Conservation (phyloP, 495 filamentous ascomycete species). For the Penicillium flavigenum region DNA sequence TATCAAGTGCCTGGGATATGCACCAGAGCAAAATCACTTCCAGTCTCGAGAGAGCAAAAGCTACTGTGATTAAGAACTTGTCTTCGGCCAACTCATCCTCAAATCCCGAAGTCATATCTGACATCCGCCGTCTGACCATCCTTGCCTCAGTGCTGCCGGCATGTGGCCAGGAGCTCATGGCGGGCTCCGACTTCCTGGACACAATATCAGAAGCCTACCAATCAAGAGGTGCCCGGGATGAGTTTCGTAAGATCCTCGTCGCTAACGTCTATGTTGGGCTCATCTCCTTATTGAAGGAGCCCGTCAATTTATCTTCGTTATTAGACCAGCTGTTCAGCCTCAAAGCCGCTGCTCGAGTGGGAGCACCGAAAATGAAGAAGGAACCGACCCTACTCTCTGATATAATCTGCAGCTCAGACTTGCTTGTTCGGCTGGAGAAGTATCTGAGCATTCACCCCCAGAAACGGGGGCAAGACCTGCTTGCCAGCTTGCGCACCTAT, state of each 20-base stretch:
- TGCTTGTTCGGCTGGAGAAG: slow-evolving; percentile 48
- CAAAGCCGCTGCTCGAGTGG: slow-evolving; percentile 61
- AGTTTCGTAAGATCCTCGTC: slow-evolving; percentile 61
- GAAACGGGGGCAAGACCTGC: slow-evolving; percentile 45
- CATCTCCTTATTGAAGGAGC: slow-evolving; percentile 61
- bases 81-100: slow-evolving; percentile 39
- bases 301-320: slow-evolving; percentile 66
- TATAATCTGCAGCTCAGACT: slow-evolving; percentile 44
- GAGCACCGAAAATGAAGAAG: slow-evolving; percentile 40
- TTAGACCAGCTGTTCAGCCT: slow-evolving; percentile 81
- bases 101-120: slow-evolving; percentile 27
- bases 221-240: slow-evolving; percentile 48
- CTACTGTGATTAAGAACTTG: slow-evolving; percentile 48
- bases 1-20: slow-evolving; percentile 39
- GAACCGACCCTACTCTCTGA: slow-evolving; percentile 47
- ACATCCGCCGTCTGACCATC: slow-evolving; percentile 44
- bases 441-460: slow-evolving; percentile 54
- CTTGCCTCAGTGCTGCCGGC: slow-evolving; percentile 36
- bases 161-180: slow-evolving; percentile 62
- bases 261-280: slow-evolving; percentile 71
- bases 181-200: slow-evolving; percentile 83
- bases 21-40: slow-evolving; percentile 39
- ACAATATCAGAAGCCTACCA: slow-evolving; percentile 65
- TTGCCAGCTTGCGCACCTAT: slow-evolving; percentile 44
- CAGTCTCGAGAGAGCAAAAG: slow-evolving; percentile 49